Evolutionary conservation across 805 yeast genomes (phyloP).

Genomic region (Cyberlindnera japonica): DNA sequence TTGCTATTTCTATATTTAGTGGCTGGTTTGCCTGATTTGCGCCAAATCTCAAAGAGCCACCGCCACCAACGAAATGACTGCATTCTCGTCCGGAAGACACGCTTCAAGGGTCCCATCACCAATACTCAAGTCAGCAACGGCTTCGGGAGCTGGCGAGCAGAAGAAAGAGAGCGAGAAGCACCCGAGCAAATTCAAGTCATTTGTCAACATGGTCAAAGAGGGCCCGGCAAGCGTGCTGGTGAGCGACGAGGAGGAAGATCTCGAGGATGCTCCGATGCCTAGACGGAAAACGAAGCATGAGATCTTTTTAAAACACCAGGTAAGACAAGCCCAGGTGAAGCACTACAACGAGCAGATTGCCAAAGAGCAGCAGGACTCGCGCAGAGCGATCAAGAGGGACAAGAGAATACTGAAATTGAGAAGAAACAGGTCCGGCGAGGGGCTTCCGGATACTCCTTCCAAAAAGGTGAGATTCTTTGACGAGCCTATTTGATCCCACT

Average conservation of each 20-base stretch:
- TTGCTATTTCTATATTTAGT: too few relatives aligned
- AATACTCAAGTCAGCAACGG: background rate
- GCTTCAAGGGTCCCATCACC: too few relatives aligned
- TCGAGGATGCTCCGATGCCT: constrained; percentile 19
- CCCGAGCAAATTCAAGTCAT: constrained; percentile 53
- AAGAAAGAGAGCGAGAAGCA: constrained; percentile 1
- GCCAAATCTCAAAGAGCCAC: too few relatives aligned
- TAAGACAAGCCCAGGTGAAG: constrained; percentile 19
- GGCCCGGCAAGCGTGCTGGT: constrained; percentile 10
- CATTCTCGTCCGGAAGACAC: too few relatives aligned
- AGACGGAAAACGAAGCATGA: constrained; percentile 19
- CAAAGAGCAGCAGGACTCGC: constrained; percentile 2
- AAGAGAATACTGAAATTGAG: constrained; percentile 2
- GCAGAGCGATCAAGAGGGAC: background rate
- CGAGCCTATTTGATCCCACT: too few relatives aligned
- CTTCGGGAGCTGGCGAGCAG: background rate
- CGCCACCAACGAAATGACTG: too few relatives aligned
- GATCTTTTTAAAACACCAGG: constrained; percentile 16
- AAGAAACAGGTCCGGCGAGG: constrained; percentile 5
- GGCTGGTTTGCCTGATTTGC: too few relatives aligned
- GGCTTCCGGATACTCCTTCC: background rate
- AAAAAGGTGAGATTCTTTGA: constrained; percentile 9
- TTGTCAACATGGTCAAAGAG: constrained; percentile 55
- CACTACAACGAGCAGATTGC: constrained; percentile 7
- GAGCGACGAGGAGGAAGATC: constrained; percentile 2